Conservation (phyloP, 2,329 filamentous ascomycete genomes). For the Apiospora malaysiana region DNA sequence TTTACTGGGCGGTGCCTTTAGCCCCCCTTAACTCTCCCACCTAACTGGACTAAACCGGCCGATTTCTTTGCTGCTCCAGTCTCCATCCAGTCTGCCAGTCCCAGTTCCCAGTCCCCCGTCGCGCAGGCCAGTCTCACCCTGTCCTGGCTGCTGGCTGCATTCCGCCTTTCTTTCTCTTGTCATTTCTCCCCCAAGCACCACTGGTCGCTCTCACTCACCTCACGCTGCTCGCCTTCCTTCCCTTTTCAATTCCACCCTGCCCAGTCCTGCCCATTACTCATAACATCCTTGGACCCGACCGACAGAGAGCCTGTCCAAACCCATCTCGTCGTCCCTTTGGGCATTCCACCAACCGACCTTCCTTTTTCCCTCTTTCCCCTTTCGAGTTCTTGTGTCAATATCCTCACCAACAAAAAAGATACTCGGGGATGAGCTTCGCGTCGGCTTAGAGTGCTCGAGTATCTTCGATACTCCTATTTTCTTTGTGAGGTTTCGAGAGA, state of each 20-base stretch:
- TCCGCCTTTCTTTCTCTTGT: constrained; percentile 14
- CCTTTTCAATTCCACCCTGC: constrained; percentile 19
- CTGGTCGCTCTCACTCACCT: background rate
- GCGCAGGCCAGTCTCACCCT: background rate
- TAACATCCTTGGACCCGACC: constrained; percentile 8
- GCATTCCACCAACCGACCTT: constrained; percentile 16
- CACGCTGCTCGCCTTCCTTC: constrained; percentile 11
- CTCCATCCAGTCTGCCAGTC: background rate
- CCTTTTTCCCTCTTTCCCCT: background rate
- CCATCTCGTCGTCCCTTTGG: constrained; percentile 14
- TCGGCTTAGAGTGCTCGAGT: constrained; percentile 31
- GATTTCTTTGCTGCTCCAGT: constrained; percentile 16
- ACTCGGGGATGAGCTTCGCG: constrained; percentile 25
- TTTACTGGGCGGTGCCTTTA: constrained; percentile 13
- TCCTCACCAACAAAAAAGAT: constrained; percentile 19
- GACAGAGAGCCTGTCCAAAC: constrained; percentile 11
- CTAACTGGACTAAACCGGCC: constrained; percentile 17
- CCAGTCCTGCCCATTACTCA: constrained; percentile 14
- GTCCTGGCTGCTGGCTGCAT: constrained; percentile 4
- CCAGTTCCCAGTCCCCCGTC: background rate
- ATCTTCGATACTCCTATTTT: constrained; percentile 36
- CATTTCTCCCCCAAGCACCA: constrained; percentile 12
- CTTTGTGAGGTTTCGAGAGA: constrained; percentile 24
- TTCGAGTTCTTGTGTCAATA: constrained; percentile 8
- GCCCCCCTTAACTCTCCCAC: constrained; percentile 10